Percentiles rank a stretch among this genome's conserved stretches.
Evolutionary conservation across 208 protist genomes (phyloP).

Genomic region (Endotrypanum monterogeii): DNA sequence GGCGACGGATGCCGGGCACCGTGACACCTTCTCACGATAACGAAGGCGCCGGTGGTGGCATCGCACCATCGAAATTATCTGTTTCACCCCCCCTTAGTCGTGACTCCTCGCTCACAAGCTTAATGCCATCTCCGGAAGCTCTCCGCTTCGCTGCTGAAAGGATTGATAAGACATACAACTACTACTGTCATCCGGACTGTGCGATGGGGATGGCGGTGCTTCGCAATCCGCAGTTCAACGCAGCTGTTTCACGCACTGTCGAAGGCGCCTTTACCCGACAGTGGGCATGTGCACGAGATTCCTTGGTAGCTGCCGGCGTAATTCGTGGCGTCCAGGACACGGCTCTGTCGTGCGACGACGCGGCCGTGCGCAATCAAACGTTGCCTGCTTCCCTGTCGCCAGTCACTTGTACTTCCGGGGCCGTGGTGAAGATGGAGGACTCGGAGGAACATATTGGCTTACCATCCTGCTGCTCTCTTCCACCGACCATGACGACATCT

Average conservation of each 20-base stretch:
- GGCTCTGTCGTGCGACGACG: background rate
- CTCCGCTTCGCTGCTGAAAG: slow-evolving; percentile 12
- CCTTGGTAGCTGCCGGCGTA: slow-evolving; percentile 4
- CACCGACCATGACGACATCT: background rate
- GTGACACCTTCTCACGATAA: background rate
- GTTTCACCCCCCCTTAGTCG: slow-evolving; percentile 7
- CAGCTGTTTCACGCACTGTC: slow-evolving; percentile 36
- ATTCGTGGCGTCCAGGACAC: background rate
- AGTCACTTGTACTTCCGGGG: background rate
- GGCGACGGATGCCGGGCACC: background rate
- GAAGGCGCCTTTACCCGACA: slow-evolving; percentile 38
- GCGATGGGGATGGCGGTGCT: slow-evolving; percentile 46
- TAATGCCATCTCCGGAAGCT: slow-evolving; percentile 15
- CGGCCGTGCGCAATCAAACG: background rate
- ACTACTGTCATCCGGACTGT: slow-evolving; percentile 59
- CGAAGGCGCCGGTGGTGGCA: background rate
- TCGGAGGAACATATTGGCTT: background rate
- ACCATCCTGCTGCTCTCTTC: background rate
- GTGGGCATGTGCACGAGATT: slow-evolving; percentile 31
- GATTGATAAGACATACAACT: slow-evolving; percentile 29
- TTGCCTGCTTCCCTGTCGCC: background rate
- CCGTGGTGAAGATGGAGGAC: background rate
- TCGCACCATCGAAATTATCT: background rate
- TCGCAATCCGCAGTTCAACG: slow-evolving; percentile 52
- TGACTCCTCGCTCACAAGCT: background rate